phyloP scores from a whole-genome alignment of 2,329 filamentous ascomycete genomes.

The Onygenales sp. region DNA sequence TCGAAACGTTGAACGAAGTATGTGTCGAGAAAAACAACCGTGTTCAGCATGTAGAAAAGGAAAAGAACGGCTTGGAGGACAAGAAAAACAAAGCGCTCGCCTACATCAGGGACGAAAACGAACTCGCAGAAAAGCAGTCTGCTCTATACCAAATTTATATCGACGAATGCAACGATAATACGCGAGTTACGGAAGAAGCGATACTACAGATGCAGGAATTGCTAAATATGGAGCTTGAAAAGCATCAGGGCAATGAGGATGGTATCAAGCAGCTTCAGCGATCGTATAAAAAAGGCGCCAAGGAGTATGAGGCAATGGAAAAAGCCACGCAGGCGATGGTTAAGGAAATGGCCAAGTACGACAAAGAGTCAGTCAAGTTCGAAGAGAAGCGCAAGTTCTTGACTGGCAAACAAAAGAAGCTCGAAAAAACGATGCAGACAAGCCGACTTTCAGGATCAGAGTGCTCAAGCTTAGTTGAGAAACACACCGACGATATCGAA shows the following conservation, averaged over 20 bases:
- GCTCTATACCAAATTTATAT: conserved; percentile 89
- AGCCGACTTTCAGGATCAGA: conserved; percentile 67
- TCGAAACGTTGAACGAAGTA: conserved; percentile 86
- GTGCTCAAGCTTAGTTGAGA: conserved; percentile 66
- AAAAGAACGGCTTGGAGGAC: conserved; percentile 83
- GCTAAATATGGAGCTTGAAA: conserved; percentile 78
- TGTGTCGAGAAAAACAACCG: conserved; percentile 91
- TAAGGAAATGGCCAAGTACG: conserved; percentile 85
- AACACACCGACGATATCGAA: conserved; percentile 69
- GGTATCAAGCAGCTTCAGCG: conserved; percentile 85
- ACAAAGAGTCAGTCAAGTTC: conserved; percentile 94
- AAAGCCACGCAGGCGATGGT: conserved; percentile 68
- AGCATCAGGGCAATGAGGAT: conserved; percentile 81
- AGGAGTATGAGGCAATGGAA: conserved; percentile 73
- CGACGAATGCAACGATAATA: conserved; percentile 78
- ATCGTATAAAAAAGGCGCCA: conserved; percentile 69
- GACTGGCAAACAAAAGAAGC: conserved; percentile 81
- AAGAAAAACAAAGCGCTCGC: conserved; percentile 93
- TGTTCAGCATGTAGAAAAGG: conserved; percentile 96
- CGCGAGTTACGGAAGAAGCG: conserved; percentile 79
- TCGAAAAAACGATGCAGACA: conserved; percentile 75
- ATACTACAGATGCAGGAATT: conserved; percentile 83
- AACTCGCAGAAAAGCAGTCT: conserved; percentile 79
- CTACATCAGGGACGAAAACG: conserved; percentile 87
- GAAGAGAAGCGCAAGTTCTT: conserved; percentile 97